Percentiles rank a stretch among this genome's conserved stretches.
Conservation (phyloP, 371 early-diverging fungal genomes). For the Batkoa obscura region DNA sequence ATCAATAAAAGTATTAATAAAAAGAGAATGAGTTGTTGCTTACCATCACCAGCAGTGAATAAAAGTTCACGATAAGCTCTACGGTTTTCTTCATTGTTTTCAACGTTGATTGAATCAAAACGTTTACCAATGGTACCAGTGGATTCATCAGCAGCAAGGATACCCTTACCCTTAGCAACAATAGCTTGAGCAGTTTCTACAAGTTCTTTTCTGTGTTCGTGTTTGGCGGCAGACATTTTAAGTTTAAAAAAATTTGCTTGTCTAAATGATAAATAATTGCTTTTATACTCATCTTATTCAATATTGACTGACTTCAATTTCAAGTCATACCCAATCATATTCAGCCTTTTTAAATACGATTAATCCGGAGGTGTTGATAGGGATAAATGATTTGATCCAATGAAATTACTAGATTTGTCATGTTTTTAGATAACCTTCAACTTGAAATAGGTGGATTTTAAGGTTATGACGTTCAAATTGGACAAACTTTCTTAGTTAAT, state of each 20-base stretch:
- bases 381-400: no score
- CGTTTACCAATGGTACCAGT: constrained; percentile 39
- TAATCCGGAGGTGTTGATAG: no score
- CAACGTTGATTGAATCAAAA: constrained; percentile 25
- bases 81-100: constrained; percentile 41
- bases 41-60: constrained; percentile 23
- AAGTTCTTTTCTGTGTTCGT: constrained; percentile 13
- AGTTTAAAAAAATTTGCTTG: background rate
- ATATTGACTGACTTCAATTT: no score
- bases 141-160: constrained; percentile 43
- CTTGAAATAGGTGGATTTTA: no score
- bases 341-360: no score
- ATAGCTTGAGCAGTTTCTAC: constrained; percentile 25
- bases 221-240: constrained; percentile 6
- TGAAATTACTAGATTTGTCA: no score
- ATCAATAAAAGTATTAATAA: background rate
- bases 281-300: no score
- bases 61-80: constrained; percentile 37
- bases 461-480: no score
- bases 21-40: background rate
- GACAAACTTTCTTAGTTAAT: no score
- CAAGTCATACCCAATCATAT: no score
- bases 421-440: no score
- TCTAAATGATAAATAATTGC: no score
- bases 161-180: constrained; percentile 35